Evolutionary conservation across 164 flowering plant species (phyloP).

Genomic region (Protea cynaroides): DNA sequence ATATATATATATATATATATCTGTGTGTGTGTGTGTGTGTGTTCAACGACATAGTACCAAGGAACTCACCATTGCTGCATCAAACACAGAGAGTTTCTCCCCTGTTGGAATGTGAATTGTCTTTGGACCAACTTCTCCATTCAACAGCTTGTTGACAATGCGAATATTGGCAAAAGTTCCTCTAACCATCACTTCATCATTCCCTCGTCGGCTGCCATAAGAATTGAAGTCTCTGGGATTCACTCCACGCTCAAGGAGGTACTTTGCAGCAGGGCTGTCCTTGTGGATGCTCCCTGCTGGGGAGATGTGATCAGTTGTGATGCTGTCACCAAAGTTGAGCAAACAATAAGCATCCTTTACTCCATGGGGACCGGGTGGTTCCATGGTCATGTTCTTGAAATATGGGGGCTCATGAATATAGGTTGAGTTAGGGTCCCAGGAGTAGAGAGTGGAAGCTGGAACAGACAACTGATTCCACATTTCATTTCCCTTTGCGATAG

Average conservation of each 20-base stretch:
- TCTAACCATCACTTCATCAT: slow-evolving; percentile 76
- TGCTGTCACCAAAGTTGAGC: slow-evolving; percentile 73
- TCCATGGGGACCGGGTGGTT: slow-evolving; percentile 63
- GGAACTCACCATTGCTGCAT: slow-evolving; percentile 51
- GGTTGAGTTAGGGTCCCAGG: slow-evolving; percentile 43
- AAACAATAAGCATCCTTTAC: slow-evolving; percentile 76
- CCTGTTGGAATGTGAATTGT: slow-evolving; percentile 70
- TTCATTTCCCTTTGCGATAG: slow-evolving; percentile 39
- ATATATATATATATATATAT: too few relatives aligned
- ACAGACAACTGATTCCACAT: slow-evolving; percentile 44
- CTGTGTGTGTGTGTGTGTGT: too few relatives aligned
- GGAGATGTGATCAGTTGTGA: slow-evolving; percentile 74
- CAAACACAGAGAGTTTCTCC: slow-evolving; percentile 58
- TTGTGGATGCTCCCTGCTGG: slow-evolving; percentile 78
- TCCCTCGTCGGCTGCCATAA: slow-evolving; percentile 74
- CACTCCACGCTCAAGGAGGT: slow-evolving; percentile 57
- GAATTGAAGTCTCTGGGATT: slow-evolving; percentile 62
- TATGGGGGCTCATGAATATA: slow-evolving; percentile 50
- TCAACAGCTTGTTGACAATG: slow-evolving; percentile 60
- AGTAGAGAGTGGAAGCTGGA: slow-evolving; percentile 30
- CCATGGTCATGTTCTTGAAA: slow-evolving; percentile 54
- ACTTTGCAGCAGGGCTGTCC: slow-evolving; percentile 78
- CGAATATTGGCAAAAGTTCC: slow-evolving; percentile 79
- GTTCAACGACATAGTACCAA: not conserved
- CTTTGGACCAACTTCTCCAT: slow-evolving; percentile 71